Base-by-base conservation (phyloP, 495 filamentous ascomycete species). In the Aspergillus carlsbadensis region DNA sequence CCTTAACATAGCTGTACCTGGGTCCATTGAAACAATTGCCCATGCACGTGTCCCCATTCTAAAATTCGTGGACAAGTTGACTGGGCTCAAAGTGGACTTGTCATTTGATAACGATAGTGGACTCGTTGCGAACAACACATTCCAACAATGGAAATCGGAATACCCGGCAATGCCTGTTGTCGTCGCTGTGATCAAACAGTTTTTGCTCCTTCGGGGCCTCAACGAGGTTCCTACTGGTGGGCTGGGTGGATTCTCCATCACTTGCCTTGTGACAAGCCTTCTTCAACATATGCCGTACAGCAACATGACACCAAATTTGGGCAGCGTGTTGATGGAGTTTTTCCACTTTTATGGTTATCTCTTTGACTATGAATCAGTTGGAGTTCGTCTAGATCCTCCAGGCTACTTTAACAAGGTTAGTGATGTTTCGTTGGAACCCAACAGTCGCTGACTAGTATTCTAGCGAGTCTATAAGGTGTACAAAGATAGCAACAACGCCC, bases 81-180 rank as follows among this genome's bases (percentile, higher is more conserved):
- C 92, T 2, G 81, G 81, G 7, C 75, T 98, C 40, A 86, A 84
- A 37, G 84, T 98, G 18, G 94, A 98, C 65, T 72, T 98, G 37
- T 97, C 93, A 1, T 96, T 98, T 65, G 95, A 98, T 71, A 98
- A 97, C 63, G 69, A 84, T 22, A 88, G 85, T 36, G 94, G 94
- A 5, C 56, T 96, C 21, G 68, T 80, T 2, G 92, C 92, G 18
- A 89, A 92, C 60, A 64, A 82, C 14, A 96, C 90, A 0, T 96
- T 96, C 65, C 71, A 82, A 42, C 65, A 70, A 1, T 98, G 94
- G 94, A 91, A 88, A 60, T 48, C 70, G 7, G 75, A 84, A 41
- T 96, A 85, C 61, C 92, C 93, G 0, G 83, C 80, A 1, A 91
- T 98, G 89, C 89, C 89, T 2, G 77, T 87, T 35, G 70, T 98